Conservation (phyloP, 2,329 filamentous ascomycete species). For the Allantophomopsis lycopodina region DNA sequence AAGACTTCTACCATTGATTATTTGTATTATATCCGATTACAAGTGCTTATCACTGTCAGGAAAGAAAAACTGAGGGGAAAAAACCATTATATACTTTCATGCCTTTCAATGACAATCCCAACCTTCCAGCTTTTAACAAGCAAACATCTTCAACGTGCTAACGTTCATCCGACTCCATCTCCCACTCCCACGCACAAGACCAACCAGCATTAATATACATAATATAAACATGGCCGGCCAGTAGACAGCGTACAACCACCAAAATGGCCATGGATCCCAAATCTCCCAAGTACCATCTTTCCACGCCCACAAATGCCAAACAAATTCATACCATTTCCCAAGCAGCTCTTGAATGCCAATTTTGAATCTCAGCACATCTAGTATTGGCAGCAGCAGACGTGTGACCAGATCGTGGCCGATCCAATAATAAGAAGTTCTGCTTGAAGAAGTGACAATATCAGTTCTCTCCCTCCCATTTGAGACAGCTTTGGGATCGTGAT, state of each 20-base stretch:
- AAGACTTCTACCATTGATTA: too few species aligned
- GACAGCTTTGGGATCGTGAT: constrained; percentile 5
- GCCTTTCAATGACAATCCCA: too few species aligned
- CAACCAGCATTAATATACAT: constrained; percentile 22
- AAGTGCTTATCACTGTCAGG: too few species aligned
- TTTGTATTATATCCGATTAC: too few species aligned
- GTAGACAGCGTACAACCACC: constrained; percentile 41
- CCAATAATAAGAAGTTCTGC: constrained; percentile 40
- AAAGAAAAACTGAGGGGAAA: too few species aligned
- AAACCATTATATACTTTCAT: too few species aligned
- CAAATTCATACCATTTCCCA: constrained; percentile 15
- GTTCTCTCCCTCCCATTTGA: constrained; percentile 1
- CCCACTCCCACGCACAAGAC: constrained; percentile 26
- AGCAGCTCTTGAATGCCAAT: constrained; percentile 10
- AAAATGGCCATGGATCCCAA: constrained; percentile 42
- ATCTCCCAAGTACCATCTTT: constrained; percentile 37
- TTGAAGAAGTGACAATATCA: constrained; percentile 9
- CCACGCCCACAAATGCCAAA: constrained; percentile 30
- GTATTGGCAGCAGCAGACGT: constrained; percentile 31
- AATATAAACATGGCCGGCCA: constrained; percentile 25
- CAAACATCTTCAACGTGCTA: constrained; percentile 48
- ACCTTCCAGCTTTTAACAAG: constrained; percentile 4
- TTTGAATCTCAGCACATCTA: constrained; percentile 15
- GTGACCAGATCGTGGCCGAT: constrained; percentile 50
- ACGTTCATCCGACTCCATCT: constrained; percentile 55